These are phyloP conservation scores for Podaxis sp. DNA, from an alignment of 768 basidiomycete genomes.

Conservation along the genomic window DNA sequence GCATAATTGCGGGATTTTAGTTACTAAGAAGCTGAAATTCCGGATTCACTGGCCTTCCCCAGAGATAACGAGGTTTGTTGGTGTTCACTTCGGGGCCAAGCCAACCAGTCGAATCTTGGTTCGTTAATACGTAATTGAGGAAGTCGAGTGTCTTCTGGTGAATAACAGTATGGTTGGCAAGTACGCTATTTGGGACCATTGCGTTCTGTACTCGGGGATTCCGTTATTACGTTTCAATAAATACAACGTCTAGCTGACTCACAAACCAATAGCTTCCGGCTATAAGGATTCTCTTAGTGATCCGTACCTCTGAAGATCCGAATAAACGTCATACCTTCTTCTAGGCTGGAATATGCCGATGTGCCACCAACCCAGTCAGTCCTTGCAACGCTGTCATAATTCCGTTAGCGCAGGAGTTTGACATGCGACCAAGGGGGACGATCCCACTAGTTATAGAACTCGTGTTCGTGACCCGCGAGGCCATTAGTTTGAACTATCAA, in stretches of 20 bases:
- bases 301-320: neutral
- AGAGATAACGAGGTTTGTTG: slow-evolving; percentile 50
- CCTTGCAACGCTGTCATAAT: slow-evolving; percentile 29
- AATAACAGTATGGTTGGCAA: slow-evolving; percentile 44
- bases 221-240: neutral
- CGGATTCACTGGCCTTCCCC: slow-evolving; percentile 41
- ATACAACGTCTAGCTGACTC: slow-evolving; percentile 20
- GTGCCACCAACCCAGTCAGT: slow-evolving; percentile 43
- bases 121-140: slow-evolving; percentile 46
- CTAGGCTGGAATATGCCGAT: slow-evolving; percentile 39
- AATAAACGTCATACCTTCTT: slow-evolving; percentile 32
- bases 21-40: neutral
- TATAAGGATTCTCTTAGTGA: slow-evolving; percentile 17
- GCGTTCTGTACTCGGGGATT: slow-evolving; percentile 32
- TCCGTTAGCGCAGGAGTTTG: neutral
- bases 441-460: slow-evolving; percentile 39
- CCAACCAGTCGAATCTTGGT: slow-evolving; percentile 56
- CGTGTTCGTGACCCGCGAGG: slow-evolving; percentile 41
- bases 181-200: slow-evolving; percentile 51
- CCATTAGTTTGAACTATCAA: slow-evolving; percentile 42
- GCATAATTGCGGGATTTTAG: neutral
- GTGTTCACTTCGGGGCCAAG: slow-evolving; percentile 54
- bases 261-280: slow-evolving; percentile 63
- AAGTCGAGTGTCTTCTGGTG: slow-evolving; percentile 46
- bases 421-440: neutral